Conservation (phyloP, 1,139 yeast genomes). For the Kodamaea derodonti region DNA sequence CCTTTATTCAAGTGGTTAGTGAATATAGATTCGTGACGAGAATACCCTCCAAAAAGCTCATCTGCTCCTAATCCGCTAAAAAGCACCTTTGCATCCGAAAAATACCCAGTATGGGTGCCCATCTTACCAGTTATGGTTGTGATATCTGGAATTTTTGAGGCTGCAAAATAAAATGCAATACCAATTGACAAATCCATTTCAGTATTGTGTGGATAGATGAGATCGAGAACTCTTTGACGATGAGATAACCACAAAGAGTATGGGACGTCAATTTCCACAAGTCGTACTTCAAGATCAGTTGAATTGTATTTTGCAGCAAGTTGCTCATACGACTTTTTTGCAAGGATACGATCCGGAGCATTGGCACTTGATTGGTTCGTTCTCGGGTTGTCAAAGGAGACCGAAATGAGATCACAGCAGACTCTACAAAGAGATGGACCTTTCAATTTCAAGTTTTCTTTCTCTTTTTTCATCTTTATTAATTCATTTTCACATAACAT, state of each 20-base stretch:
- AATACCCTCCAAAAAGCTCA: constrained; percentile 91
- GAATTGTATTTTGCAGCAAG: constrained; percentile 38
- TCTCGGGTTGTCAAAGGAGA: constrained; percentile 91
- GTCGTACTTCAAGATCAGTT: constrained; percentile 33
- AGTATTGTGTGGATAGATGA: constrained; percentile 81
- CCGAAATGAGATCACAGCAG: constrained; percentile 72
- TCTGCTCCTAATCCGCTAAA: constrained; percentile 98
- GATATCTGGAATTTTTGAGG: constrained; percentile 9
- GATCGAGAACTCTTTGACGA: constrained; percentile 48
- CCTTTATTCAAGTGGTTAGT: constrained; percentile 14
- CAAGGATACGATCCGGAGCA: constrained; percentile 82
- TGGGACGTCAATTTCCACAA: constrained; percentile 68
- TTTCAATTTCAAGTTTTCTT: background rate
- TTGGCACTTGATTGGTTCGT: constrained; percentile 53
- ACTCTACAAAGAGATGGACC: background rate
- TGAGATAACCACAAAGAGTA: constrained; percentile 60
- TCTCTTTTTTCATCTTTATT: background rate
- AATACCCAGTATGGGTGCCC: constrained; percentile 22
- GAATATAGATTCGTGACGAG: constrained; percentile 61
- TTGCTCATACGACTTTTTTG: constrained; percentile 56
- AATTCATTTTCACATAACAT: constrained; percentile 27
- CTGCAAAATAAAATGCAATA: constrained; percentile 88
- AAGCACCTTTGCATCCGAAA: constrained; percentile 61
- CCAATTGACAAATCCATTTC: constrained; percentile 97
- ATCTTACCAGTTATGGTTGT: constrained; percentile 2